Evolutionary conservation across 768 basidiomycete species (phyloP), one percentile per base, ranked within the genome.

Genomic region (Naganishia kalamii): DNA sequence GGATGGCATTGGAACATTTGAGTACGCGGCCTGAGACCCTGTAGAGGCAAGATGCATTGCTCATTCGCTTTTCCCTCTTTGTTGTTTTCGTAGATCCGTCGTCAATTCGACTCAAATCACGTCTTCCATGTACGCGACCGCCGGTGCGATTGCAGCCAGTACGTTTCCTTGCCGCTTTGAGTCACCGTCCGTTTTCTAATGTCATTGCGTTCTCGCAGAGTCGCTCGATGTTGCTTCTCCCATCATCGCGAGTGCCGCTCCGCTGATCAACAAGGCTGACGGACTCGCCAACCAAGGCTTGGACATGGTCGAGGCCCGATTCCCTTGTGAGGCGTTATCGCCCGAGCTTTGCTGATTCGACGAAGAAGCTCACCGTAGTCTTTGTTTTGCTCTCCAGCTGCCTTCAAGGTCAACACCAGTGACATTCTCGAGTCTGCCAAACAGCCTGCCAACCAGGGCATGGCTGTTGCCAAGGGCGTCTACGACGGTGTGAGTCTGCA

Each of bases 401-500:
- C 76, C n/a, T 77, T 77, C 76, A 74, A 73, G 69, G 74, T 73
- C 40, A 71, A 71, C n/a, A 71, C 74, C 49, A 60, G 69, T 40
- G 74, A 75, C 25, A 68, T 75, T 15, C 66, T 76, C 60, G 72
- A 71, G 2, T 21, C 27, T 30, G 71, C 73, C 63, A 71, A 75
- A 70, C 74, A 76, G 62, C 60, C 60, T 21, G n/a, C 63, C n/a
- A 48, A 52, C 8, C 63, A 65, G n/a, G 60, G 61, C 7, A 41
- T 41, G 43, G 66, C 69, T 4, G n/a, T 60, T 30, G 72, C 70
- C 63, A 71, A 75, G 65, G 70, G 67, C 12, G 68, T 76, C 32
- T 77, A 77, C 65, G 74, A 77, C 65, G 71, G 69, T 30, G 76
- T 77, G 51, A 68, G 73, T 63, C n/a, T n/a, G n/a, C n/a, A n/a